Evolutionary conservation across 345 rosid genomes (phyloP), one percentile per base, ranked within the genome.

Genomic region (Passiflora organensis): DNA sequence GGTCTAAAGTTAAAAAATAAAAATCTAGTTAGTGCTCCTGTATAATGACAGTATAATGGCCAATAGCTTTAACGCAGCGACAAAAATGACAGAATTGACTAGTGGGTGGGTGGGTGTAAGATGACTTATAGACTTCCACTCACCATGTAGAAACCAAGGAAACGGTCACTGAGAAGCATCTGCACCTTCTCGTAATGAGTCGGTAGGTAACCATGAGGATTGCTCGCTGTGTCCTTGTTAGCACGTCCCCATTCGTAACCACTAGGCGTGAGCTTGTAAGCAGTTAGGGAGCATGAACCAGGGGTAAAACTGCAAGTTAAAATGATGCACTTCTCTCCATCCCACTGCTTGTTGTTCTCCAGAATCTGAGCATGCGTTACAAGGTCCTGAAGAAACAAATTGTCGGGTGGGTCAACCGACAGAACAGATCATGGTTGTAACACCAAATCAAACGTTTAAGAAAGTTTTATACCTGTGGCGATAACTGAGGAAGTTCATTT

Each of bases 231-330:
- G 51, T 94, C 97, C 73, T 89, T 89, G 79, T 94, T 89, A 23
- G 79, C 78, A 12, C 99, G 82, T 32, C 99, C 96, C 97, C 99
- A 94, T 69, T 94, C 99, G 13, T 89, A 94, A 21, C 97, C 99
- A 15, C 84, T 79, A 22, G 94, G 95, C 5, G 99, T 93, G 58
- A 93, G 83, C 70, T 93, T 93, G 56, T 86, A 89, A 6, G 97
- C 95, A 13, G 97, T 93, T 54, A 93, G 67, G 10, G 99, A 93
- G 76, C 99, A 93, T 1, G 99, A 93, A 23, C 97, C 99, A 1
- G 99, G 99, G 16, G 99, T 89, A 74, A 94, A 94, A 72, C 99
- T 94, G 79, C 97, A 94, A 6, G 99, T 94, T 74, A 94, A 73
- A 53, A 94, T 78, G 32, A 89, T 94, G 65, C 97, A 86, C 78